phyloP scores from a whole-genome alignment of 2,329 filamentous ascomycete genomes.

The Epichloe scottii region DNA sequence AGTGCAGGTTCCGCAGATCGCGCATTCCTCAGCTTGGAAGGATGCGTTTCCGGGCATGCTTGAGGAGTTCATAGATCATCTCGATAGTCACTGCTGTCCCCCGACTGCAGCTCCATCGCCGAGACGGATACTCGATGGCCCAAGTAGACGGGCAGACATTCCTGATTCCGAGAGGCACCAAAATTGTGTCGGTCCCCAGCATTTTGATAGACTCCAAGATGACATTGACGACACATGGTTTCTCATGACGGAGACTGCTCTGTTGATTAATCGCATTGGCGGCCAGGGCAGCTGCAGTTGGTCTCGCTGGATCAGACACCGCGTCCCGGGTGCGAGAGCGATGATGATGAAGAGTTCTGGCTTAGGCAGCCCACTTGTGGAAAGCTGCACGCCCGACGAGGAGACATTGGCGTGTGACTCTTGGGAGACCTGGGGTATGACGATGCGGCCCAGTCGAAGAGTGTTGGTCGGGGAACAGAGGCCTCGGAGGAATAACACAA shows the following conservation, averaged over 20 bases:
- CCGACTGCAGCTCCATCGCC: background rate
- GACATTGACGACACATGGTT: background rate
- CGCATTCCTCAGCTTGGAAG: background rate
- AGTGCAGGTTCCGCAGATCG: no score
- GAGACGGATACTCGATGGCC: background rate
- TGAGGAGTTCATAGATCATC: constrained; percentile 2
- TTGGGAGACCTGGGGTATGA: background rate
- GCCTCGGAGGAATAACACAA: no score
- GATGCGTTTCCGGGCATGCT: constrained; percentile 1
- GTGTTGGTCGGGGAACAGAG: background rate
- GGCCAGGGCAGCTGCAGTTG: background rate
- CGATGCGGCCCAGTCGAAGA: background rate
- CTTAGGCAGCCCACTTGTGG: constrained; percentile 12
- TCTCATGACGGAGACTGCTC: background rate
- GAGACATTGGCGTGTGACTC: background rate
- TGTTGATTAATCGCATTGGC: background rate
- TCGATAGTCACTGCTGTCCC: background rate
- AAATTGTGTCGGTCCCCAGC: background rate
- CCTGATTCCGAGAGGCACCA: background rate
- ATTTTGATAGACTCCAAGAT: background rate
- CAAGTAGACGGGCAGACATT: background rate
- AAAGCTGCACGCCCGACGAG: constrained; percentile 10
- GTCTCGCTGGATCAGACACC: background rate
- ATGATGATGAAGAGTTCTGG: constrained; percentile 12
- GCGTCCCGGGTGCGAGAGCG: background rate